Conservation (phyloP, 106 monocot species). For the Cymbidium sinense region DNA sequence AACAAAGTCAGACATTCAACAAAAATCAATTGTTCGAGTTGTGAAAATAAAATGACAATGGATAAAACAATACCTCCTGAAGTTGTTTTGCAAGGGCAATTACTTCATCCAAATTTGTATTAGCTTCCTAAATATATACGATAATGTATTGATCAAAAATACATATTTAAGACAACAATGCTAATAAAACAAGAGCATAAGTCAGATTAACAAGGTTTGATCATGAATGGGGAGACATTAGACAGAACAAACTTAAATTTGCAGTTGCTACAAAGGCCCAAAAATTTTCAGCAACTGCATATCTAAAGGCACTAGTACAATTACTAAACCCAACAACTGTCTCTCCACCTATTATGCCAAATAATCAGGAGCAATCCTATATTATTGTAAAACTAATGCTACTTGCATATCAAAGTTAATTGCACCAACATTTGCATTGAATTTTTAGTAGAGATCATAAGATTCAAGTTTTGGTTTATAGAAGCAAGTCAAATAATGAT, state of each 20-base stretch:
- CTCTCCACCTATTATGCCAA: not conserved
- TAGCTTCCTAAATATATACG: slow-evolving; percentile 58
- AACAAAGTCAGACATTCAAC: not conserved
- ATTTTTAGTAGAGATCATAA: not conserved
- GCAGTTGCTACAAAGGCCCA: not conserved
- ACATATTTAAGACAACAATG: not conserved
- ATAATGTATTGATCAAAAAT: not conserved
- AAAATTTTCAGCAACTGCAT: not conserved
- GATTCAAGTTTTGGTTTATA: not conserved
- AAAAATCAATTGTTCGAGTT: not conserved
- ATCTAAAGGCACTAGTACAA: not conserved
- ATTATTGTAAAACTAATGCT: not conserved
- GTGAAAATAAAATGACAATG: not conserved
- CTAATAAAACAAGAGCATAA: not conserved
- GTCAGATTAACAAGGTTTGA: not conserved
- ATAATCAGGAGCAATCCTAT: not conserved
- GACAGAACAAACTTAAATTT: not conserved
- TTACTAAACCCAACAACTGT: not conserved
- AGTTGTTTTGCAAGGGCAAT: slow-evolving; percentile 82
- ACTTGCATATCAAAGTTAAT: not conserved
- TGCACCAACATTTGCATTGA: not conserved
- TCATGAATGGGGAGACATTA: not conserved
- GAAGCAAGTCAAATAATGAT: not conserved
- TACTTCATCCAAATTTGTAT: slow-evolving; percentile 94
- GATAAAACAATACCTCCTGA: slow-evolving; percentile 31